These are phyloP conservation scores for Desmodesmus armatus DNA, from an alignment of 139 green algal genomes.

Conservation along the genomic window DNA sequence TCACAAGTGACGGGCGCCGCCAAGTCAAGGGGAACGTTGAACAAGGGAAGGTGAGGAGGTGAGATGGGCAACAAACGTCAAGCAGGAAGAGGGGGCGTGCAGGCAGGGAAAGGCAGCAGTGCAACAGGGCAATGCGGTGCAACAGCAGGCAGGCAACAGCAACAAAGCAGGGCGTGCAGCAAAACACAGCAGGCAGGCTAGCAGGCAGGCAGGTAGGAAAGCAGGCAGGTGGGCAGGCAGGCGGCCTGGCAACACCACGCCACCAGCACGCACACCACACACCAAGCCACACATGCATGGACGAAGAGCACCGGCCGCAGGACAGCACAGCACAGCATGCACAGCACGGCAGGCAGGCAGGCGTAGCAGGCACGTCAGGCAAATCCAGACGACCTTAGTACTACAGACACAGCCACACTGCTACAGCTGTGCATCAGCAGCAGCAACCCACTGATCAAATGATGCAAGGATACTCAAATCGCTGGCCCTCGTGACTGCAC, in stretches of 20 bases:
- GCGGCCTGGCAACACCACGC: background rate
- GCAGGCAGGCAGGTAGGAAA: background rate
- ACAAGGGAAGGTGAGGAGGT: too few relatives aligned
- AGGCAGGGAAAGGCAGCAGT: background rate
- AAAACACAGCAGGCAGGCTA: background rate
- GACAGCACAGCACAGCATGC: conserved; percentile 15
- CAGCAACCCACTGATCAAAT: too few relatives aligned
- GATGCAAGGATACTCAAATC: too few relatives aligned
- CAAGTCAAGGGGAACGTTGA: too few relatives aligned
- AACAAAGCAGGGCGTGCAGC: conserved; percentile 4
- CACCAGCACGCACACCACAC: background rate
- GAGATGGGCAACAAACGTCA: too few relatives aligned
- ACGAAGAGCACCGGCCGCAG: background rate
- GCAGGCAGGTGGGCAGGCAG: conserved; percentile 6
- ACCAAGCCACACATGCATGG: background rate
- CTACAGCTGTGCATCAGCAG: too few relatives aligned
- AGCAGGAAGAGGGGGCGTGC: background rate
- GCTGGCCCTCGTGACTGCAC: too few relatives aligned
- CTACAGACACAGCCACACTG: too few relatives aligned
- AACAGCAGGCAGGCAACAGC: background rate
- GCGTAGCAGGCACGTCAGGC: too few relatives aligned
- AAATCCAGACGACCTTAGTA: too few relatives aligned
- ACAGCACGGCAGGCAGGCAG: conserved; percentile 16
- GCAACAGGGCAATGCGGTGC: background rate
- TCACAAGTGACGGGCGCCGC: too few relatives aligned